Evolutionary conservation across 441 rosid species (phyloP), one percentile per base, ranked within the genome.

Genomic region (Pelargonium myrrhifolium): DNA sequence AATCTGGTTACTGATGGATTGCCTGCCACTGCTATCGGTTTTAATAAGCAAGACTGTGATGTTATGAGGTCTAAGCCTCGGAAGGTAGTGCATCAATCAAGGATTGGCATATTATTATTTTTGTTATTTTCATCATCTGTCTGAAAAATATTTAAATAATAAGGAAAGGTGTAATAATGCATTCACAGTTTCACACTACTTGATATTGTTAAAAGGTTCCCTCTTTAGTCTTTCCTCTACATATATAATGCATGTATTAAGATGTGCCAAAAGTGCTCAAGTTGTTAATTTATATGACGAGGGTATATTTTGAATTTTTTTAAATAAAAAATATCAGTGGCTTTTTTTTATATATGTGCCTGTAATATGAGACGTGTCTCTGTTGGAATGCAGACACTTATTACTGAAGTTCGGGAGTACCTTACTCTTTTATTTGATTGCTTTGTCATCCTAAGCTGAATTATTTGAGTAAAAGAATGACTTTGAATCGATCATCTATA

Each of bases 1-100:
- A 94, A 94, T 82, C 82, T 94, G 84, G 99, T 94, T 39, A 94
- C 98, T 15, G 99, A 94, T 85, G 99, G 99, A 65, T 80, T 94
- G 84, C 99, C 99, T 77, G 99, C 99, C 79, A 92, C 98, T 75
- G 99, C 99, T 76, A 94, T 94, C 82, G 98, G 98, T 68, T 92
- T 94, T 70, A 94, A 94, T 74, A 92, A 90, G 85, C 99, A 89
- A 82, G 99, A 94, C 73, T 85, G 90, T 31, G 98, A 94, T 75
- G 98, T 94, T 68, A 94, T 94, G 99, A 94, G 85, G 82, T 88
- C 87, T 47, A 92, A 92, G 80, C 99, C 99, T 72, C 94, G 99
- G 66, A 90, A 92, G 98, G 99, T 94, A 85, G 65, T 70, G 58
- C 22, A 61, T 4, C 31, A 28, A 56, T 67, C 37, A 42, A 62